These are phyloP conservation scores for Paracoccidioides lutzii DNA, from an alignment of 2,329 filamentous ascomycete genomes.

Conservation along the genomic window DNA sequence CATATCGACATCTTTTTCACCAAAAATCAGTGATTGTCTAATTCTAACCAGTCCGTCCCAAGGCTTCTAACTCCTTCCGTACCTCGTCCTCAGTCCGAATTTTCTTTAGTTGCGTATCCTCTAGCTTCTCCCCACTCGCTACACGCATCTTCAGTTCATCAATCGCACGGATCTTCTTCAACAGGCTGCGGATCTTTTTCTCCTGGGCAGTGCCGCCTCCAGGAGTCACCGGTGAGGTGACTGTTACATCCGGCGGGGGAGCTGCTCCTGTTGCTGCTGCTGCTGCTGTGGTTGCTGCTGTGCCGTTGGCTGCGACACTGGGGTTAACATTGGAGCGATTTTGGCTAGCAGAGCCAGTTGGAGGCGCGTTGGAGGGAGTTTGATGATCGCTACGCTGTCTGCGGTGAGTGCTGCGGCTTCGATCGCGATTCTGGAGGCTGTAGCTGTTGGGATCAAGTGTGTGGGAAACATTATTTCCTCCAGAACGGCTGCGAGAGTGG, in stretches of 20 bases:
- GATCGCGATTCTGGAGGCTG: conserved; percentile 18
- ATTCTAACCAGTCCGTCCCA: conserved; percentile 38
- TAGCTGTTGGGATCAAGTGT: conserved; percentile 23
- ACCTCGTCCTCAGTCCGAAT: conserved; percentile 80
- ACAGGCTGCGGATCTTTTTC: conserved; percentile 84
- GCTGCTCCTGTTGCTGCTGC: conserved; percentile 7
- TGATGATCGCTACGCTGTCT: conserved; percentile 16
- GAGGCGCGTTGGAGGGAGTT: conserved; percentile 6
- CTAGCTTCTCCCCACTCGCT: conserved; percentile 86
- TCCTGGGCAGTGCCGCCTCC: conserved; percentile 42
- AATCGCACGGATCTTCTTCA: conserved; percentile 97
- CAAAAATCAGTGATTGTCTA: background rate
- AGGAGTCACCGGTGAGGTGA: conserved; percentile 17
- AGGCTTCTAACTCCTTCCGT: conserved; percentile 61
- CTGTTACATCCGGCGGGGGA: conserved; percentile 20
- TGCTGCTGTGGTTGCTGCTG: conserved; percentile 12
- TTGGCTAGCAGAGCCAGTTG: conserved; percentile 5
- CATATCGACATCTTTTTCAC: background rate
- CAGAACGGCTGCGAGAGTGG: conserved; percentile 43
- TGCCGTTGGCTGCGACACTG: conserved; percentile 25
- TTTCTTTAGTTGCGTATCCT: conserved; percentile 98
- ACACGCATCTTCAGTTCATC: conserved; percentile 96
- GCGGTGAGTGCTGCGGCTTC: conserved; percentile 18
- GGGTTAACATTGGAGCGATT: conserved; percentile 8
- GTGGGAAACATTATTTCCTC: conserved; percentile 25